Evolutionary conservation across 768 basidiomycete species (phyloP), one percentile per base, ranked within the genome.

Genomic region (Lanmaoa rubissima): DNA sequence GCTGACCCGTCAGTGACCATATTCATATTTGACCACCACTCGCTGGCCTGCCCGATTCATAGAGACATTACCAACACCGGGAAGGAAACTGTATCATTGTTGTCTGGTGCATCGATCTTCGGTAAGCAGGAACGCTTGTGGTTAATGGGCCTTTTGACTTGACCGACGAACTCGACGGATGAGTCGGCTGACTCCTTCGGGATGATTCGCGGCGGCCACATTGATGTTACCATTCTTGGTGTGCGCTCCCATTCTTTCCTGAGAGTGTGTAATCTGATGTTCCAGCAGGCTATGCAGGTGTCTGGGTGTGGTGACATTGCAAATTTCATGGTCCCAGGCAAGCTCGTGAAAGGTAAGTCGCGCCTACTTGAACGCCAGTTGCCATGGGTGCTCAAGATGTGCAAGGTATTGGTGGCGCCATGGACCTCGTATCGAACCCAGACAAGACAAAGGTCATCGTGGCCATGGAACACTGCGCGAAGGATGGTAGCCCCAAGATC

Each of bases 251-350:
- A 17, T 87, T 87, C 75, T 63, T 84, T 77, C 24, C 26, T 31
- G 50, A 17, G 46, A 51, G 28, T 32, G 14, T 43, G 28, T 8
- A 3, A 41, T 32, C 43, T 51, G 31, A 65, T n/a, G 6, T 42
- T 51, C 51, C 34, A 36, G n/a, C 58, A 91, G 89, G 92, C 92
- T 4, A 90, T 97, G 90, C 87, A 96, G 79, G 94, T 95, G 36
- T 92, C 91, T 0, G 84, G 88, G 58, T 82, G 83, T 2, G 94
- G 92, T 50, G 93, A 96, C 70, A 88, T 98, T 62, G 94, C 94
- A 59, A 96, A 96, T 77, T 98, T 92, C 70, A 97, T 96, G 94
- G 92, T 97, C 62, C 94, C 93, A 6, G 92, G 93, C 17, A 94
- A 96, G 75, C 82, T 92, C 72, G 80, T 92, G 44, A 90, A 89